Conservation (phyloP, 176 grass and related monocot genomes). For the Lolium rigidum region DNA sequence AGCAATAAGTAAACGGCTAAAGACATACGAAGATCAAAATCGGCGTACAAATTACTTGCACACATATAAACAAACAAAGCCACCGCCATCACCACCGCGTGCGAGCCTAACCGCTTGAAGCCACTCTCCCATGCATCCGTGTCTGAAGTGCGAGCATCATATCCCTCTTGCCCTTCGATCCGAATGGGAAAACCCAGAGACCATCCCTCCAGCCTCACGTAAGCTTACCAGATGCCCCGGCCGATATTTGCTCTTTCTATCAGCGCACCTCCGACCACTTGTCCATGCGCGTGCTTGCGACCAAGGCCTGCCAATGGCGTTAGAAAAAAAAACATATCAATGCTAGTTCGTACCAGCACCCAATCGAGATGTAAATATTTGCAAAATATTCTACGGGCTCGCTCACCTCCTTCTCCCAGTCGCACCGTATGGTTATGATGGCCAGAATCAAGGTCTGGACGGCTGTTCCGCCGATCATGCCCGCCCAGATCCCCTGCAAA, state of each 20-base stretch:
- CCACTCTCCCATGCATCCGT: neutral
- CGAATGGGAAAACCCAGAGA: neutral
- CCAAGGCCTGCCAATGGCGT: constrained; percentile 56
- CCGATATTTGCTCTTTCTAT: neutral
- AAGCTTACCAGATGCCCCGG: neutral
- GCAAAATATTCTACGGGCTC: neutral
- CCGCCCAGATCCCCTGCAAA: constrained; percentile 83
- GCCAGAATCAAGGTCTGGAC: constrained; percentile 82
- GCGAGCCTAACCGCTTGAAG: neutral
- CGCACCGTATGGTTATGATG: constrained; percentile 72
- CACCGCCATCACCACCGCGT: neutral
- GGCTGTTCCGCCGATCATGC: constrained; percentile 91
- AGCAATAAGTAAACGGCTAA: neutral
- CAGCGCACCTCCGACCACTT: constrained; percentile 49
- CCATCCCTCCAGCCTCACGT: neutral
- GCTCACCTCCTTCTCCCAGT: constrained; percentile 93
- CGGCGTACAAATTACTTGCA: neutral
- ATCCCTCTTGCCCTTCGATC: neutral
- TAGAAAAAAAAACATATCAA: neutral
- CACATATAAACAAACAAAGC: neutral
- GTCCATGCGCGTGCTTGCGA: constrained; percentile 67
- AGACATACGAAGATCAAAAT: neutral
- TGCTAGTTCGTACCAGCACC: neutral
- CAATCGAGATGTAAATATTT: neutral
- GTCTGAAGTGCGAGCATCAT: neutral